These are phyloP conservation scores for Beta macrorhiza DNA, from an alignment of 179 eudicot species.

Conservation along the genomic window DNA sequence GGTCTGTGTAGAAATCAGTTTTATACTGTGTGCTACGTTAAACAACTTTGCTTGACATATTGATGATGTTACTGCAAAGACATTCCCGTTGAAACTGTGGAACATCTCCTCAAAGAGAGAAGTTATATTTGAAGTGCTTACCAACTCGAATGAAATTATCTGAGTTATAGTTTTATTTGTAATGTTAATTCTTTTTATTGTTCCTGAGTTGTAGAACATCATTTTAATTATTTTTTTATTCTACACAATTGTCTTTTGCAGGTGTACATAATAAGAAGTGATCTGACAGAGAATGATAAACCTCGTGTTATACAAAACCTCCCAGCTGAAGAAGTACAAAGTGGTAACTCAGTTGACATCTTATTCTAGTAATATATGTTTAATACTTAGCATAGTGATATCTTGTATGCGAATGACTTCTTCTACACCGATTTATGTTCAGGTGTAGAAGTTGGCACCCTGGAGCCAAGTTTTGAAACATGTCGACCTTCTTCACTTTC, in stretches of 20 bases:
- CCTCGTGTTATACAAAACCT: constrained; percentile 34
- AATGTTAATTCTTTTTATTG: neutral
- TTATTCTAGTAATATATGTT: neutral
- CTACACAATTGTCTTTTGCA: constrained; percentile 22
- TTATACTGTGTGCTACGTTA: neutral
- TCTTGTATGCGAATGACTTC: neutral
- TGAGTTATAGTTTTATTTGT: neutral
- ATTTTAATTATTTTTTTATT: neutral
- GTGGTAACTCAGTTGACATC: constrained; percentile 23
- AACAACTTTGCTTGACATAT: neutral
- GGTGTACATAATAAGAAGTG: constrained; percentile 48
- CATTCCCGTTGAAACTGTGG: neutral
- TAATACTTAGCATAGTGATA: neutral
- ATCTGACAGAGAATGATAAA: constrained; percentile 36
- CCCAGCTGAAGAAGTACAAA: constrained; percentile 28
- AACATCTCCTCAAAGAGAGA: neutral
- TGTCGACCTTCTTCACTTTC: constrained; percentile 32
- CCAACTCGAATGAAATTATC: neutral
- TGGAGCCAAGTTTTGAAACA: constrained; percentile 16
- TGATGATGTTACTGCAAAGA: neutral
- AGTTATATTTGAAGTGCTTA: neutral
- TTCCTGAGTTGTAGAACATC: neutral
- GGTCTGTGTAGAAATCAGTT: neutral
- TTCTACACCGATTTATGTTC: constrained; percentile 3
- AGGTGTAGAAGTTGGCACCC: neutral